Conservation (phyloP, 129 eudicot species). For the Oenanthe sinensis region DNA sequence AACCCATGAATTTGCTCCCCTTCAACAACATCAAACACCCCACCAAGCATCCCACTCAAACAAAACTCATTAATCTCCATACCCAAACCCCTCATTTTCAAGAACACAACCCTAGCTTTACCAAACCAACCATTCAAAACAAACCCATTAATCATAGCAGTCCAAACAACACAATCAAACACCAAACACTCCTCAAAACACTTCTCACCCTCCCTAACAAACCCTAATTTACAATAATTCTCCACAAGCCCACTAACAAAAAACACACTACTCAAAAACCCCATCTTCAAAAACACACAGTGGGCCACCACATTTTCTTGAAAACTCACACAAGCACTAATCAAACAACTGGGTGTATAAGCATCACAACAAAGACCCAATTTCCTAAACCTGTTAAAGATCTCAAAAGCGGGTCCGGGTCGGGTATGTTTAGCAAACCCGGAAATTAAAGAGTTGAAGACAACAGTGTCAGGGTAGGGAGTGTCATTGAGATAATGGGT, state of each 20-base stretch:
- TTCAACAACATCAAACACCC: constrained; percentile 25
- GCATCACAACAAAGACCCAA: constrained; percentile 24
- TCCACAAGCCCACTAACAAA: constrained; percentile 41
- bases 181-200: constrained; percentile 39
- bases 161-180: constrained; percentile 44
- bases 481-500: constrained; percentile 23
- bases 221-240: constrained; percentile 27
- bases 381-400: constrained; percentile 22
- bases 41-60: constrained; percentile 31
- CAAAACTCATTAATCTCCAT: constrained; percentile 37
- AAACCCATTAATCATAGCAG: constrained; percentile 44
- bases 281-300: constrained; percentile 25
- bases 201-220: constrained; percentile 25
- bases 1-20: constrained; percentile 41
- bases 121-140: constrained; percentile 31
- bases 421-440: constrained; percentile 24
- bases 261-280: constrained; percentile 28
- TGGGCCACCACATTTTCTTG: constrained; percentile 18
- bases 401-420: constrained; percentile 19
- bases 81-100: constrained; percentile 28
- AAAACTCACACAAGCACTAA: constrained; percentile 29
- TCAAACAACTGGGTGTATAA: constrained; percentile 28
- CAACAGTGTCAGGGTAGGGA: constrained; percentile 27
- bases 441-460: constrained; percentile 31
- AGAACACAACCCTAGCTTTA: constrained; percentile 24